Base-by-base conservation (phyloP, 495 filamentous ascomycete species). In the Aspergillus campestris region DNA sequence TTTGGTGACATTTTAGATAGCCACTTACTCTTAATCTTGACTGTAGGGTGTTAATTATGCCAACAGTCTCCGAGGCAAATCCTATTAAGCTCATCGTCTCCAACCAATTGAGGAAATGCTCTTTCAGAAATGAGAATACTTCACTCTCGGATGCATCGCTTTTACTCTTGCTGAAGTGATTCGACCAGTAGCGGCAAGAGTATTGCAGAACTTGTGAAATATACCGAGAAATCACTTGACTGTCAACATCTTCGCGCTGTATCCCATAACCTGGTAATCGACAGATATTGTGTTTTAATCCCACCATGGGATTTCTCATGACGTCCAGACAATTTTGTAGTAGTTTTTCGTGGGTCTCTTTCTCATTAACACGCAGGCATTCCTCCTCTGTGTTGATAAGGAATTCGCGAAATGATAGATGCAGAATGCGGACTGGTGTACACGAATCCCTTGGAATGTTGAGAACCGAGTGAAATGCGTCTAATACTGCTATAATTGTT, bases 21-120 rank as follows among this genome's bases (percentile, higher is more conserved):
- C 32, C 31, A n/a, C 35, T 51, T 34, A 51, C 42, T 14, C 29
- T 12, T 35, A 30, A 31, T 7, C 14, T 15, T 44, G 47, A 49
- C 47, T 49, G 14, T 24, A 48, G 31, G 29, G 38, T 24, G 15
- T 24, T 24, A 11, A 40, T 40, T 11, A 29, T 29, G 24, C n/a
- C 14, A 40, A 40, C 14, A 18, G 14, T 29, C 38, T 40, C 38
- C 13, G 38, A 40, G 24, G 29, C n/a, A 14, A 18, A 11, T 27
- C 60, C 57, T 11, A 72, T n/a, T 15, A 71, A 50, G 47, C 60
- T 53, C 34, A 72, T 46, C 14, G 54, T 65, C 52, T 73, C 65
- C 13, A 73, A 39, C 67, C 60, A 70, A 51, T 62, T 56, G 34
- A 77, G 63, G 27, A 76, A 58, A 56, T 74, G 59, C 45, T 55